Percentiles rank a stretch among this genome's conserved stretches.
These are phyloP conservation scores for Triticum monococcum DNA, from an alignment of 176 grass and related monocot species.

Conservation along the genomic window DNA sequence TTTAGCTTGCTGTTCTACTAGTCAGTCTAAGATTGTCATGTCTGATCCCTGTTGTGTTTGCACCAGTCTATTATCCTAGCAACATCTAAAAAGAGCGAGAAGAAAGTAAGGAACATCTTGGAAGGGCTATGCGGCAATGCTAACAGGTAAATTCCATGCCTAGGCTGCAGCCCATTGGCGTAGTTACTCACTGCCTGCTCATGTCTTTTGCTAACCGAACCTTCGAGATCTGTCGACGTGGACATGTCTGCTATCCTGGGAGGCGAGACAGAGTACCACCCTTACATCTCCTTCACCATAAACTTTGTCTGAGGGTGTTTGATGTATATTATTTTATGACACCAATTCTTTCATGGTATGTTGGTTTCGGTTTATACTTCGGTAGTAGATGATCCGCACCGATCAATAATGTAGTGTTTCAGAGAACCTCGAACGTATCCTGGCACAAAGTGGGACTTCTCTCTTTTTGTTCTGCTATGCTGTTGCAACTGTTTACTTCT, in stretches of 20 bases:
- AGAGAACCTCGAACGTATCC: slow-evolving; percentile 15
- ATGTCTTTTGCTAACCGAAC: too few relatives aligned
- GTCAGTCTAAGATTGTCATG: neutral
- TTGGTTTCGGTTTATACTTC: slow-evolving; percentile 24
- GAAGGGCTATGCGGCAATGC: too few relatives aligned
- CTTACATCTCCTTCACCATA: too few relatives aligned
- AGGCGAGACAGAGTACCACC: too few relatives aligned
- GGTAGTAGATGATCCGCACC: slow-evolving; percentile 19
- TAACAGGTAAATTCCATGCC: too few relatives aligned
- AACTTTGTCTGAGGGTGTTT: slow-evolving; percentile 27
- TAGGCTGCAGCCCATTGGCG: too few relatives aligned
- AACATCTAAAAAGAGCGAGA: too few relatives aligned
- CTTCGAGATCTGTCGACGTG: too few relatives aligned
- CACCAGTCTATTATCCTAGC: slow-evolving; percentile 15
- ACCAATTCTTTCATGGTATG: slow-evolving; percentile 27
- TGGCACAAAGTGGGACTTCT: neutral
- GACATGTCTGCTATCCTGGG: slow-evolving; percentile 1
- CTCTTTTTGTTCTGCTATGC: neutral
- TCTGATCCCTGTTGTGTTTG: slow-evolving; percentile 17
- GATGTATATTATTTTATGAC: neutral
- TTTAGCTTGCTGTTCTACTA: neutral
- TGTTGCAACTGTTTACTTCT: too few relatives aligned
- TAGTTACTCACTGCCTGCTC: too few relatives aligned
- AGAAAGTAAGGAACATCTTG: too few relatives aligned
- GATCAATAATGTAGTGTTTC: slow-evolving; percentile 51